Evolutionary conservation across 2,329 filamentous ascomycete species (phyloP), one percentile per base, ranked within the genome.

Genomic region (Sclerotiophoma versabilis): DNA sequence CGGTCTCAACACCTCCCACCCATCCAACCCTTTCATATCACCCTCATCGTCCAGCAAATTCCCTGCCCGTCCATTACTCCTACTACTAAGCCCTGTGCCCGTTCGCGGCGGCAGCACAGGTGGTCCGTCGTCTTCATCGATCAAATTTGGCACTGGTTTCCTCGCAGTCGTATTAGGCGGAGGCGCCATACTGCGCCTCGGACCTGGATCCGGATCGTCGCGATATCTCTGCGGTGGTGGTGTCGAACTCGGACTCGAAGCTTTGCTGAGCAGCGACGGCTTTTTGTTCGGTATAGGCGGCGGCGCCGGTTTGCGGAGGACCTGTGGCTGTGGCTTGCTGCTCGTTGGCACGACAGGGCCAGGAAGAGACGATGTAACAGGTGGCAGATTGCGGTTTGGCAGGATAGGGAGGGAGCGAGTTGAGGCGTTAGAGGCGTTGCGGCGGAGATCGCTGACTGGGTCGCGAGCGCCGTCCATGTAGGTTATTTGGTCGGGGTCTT

Each of bases 1-100:
- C 7, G 74, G 74, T 49, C 61, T 68, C 45, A 77, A 56, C 23
- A 76, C 75, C 59, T 76, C 75, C 75, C 75, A 77, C 30, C 71
- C 72, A 55, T 51, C 68, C 64, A 76, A 63, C 27, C 58, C 63
- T 36, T 68, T 64, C 61, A 75, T 60, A 46, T 69, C 70, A 20
- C 58, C 59, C 42, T 69, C 70, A 27, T 75, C 72, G 43, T 76
- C 75, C 63, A 76, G 54, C 51, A 76, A 46, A 53, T 55, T 71
- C 63, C 68, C 27, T 57, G 64, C 14, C 20, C 51, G 42, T 42
- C 59, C 47, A 25, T 37, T 41, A 49, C 69, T 68, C 9, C 46
- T 53, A 2, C 20, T 22, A 47, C 62, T 65, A 20, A 66, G 29
- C 11, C 68, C 68, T 23, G 67, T 73, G 14, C 65, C 69, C 19